These are phyloP conservation scores for Pseudogymnoascus sp. DNA, from an alignment of 2,329 filamentous ascomycete species.

Conservation along the genomic window DNA sequence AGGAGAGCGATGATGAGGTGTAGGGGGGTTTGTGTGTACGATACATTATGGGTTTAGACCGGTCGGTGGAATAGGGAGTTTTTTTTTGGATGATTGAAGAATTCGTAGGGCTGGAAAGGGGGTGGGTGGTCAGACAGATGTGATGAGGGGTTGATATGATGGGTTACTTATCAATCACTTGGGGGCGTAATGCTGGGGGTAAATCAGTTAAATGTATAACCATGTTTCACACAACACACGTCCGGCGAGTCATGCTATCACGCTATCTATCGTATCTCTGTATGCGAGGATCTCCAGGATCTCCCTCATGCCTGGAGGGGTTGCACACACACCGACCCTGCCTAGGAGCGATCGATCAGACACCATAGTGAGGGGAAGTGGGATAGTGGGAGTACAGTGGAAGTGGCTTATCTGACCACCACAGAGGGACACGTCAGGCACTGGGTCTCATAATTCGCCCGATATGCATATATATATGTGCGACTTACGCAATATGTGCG, in stretches of 20 bases:
- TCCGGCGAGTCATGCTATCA: not conserved
- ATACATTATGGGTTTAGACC: constrained; percentile 6
- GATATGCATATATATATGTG: not conserved
- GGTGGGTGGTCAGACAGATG: not conserved
- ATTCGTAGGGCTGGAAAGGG: not conserved
- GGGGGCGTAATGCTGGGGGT: no score
- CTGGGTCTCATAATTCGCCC: not conserved
- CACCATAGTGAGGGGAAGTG: not conserved
- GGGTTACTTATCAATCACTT: constrained; percentile 1
- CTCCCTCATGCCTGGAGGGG: not conserved
- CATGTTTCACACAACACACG: not conserved
- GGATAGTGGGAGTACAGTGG: not conserved
- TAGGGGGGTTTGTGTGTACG: constrained; percentile 21
- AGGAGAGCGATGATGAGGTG: constrained; percentile 87
- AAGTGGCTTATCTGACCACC: not conserved
- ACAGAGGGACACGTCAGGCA: not conserved
- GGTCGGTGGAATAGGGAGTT: not conserved
- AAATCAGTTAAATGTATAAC: not conserved
- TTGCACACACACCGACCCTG: not conserved
- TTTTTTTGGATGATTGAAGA: not conserved
- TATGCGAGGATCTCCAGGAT: not conserved
- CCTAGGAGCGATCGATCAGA: not conserved
- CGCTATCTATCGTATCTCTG: not conserved
- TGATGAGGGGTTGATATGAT: not conserved
- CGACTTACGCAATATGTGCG: not conserved